Base-by-base conservation (phyloP, 495 filamentous ascomycete genomes). In the Aspergillus nanangensis region DNA sequence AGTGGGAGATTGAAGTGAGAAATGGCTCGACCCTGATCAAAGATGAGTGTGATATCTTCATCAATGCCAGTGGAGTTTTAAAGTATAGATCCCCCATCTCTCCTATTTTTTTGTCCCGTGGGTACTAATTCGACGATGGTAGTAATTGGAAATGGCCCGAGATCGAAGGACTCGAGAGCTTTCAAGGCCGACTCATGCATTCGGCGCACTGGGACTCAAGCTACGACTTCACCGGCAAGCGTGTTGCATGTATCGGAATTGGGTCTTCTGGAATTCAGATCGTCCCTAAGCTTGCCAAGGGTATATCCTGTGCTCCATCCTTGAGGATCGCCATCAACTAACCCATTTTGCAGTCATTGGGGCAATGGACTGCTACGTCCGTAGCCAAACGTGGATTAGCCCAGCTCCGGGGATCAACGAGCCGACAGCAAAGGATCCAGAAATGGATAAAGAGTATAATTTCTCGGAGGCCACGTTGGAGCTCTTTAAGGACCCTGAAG, bases 41-140 rank as follows among this genome's bases (percentile, higher is more conserved):
- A 39, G 35, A 47, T 22, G 38, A 44, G n/a, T 32, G 34, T 38
- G 64, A 81, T 55, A 65, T 77, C 37, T 63, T 80, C 17, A 60
- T 81, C 47, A 64, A 78, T 46, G 70, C 70, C 14, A 60, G 66
- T 7, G 77, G 76, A 10, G 56, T 63, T 1, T 62, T 81, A 44
- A 78, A 79, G 47, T 54, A 22, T 18, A n/a, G n/a, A 11, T 29
- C 11, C 7, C 5, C 25, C 5, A 5, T 29, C 11, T 29, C 25
- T 29, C 25, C 25, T 29, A 29, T 29, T 29, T 29, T 29, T 11
- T 7, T 7, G 25, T 11, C 5, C 25, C 7, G 51, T 25, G 27
- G 4, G 19, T 42, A 42, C 39, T 11, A 29, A 36, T 17, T 11
- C 19, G 17, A 21, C 19, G 5, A 17, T 19, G 1, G 27, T 20